These are phyloP conservation scores for Paramyrothecium sp. DNA, from an alignment of 2,329 filamentous ascomycete species.

Conservation along the genomic window DNA sequence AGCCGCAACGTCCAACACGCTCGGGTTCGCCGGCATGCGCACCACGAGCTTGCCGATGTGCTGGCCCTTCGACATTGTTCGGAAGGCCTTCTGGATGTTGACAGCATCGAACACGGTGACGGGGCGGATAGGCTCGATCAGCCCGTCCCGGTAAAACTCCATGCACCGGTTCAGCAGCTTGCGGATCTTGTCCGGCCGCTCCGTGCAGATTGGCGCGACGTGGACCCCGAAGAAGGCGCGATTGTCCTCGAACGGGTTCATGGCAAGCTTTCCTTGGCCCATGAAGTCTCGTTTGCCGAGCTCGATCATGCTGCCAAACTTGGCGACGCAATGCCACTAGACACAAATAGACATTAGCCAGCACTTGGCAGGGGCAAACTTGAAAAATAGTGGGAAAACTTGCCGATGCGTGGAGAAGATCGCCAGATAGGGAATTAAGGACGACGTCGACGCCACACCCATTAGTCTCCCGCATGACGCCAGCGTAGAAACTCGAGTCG, in stretches of 20 bases:
- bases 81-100: conserved; percentile 35
- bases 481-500: conserved; percentile 20
- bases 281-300: conserved; percentile 31
- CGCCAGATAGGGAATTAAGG: conserved; percentile 27
- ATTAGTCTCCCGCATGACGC: conserved; percentile 17
- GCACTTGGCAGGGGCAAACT: too few relatives aligned
- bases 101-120: conserved; percentile 19
- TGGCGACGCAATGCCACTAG: conserved; percentile 31
- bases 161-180: neutral
- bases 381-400: too few relatives aligned
- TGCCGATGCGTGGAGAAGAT: conserved; percentile 23
- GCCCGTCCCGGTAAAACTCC: conserved; percentile 4
- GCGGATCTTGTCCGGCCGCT: conserved; percentile 19
- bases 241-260: conserved; percentile 38
- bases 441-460: conserved; percentile 27
- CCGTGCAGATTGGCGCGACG: neutral
- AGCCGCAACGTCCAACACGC: neutral
- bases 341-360: too few relatives aligned
- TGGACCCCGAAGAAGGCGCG: conserved; percentile 18
- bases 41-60: conserved; percentile 40
- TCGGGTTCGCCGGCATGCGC: neutral
- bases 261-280: conserved; percentile 35
- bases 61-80: conserved; percentile 38
- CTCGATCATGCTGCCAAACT: conserved; percentile 31
- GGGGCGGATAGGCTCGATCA: conserved; percentile 17